These are phyloP conservation scores for Silene uniflora DNA, from an alignment of 148 eudicot genomes.

Conservation along the genomic window DNA sequence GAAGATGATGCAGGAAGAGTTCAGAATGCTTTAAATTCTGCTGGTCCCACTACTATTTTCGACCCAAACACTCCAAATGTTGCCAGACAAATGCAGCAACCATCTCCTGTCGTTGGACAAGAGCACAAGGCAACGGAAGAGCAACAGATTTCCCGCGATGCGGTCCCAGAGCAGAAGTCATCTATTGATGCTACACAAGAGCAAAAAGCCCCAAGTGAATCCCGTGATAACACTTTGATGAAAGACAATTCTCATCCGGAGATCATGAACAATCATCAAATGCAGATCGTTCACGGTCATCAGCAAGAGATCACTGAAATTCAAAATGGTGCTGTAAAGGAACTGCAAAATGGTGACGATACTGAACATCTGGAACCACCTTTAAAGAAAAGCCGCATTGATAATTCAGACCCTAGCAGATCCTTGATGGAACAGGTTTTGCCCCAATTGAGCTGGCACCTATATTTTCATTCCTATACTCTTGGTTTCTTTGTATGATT, in stretches of 20 bases:
- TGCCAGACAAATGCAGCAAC: not conserved
- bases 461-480: not conserved
- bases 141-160: not conserved
- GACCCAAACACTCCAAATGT: not conserved
- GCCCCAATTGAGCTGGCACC: not conserved
- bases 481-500: not conserved
- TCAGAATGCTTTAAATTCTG: slow-evolving; percentile 10
- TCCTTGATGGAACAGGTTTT: slow-evolving; percentile 82
- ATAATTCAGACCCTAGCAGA: slow-evolving; percentile 47
- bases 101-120: not conserved
- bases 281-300: slow-evolving; percentile 8
- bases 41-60: not conserved
- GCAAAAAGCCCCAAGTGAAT: slow-evolving; percentile 31
- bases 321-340: slow-evolving; percentile 36
- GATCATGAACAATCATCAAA: not conserved
- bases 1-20: slow-evolving; percentile 27
- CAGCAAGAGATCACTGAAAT: slow-evolving; percentile 30
- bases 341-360: not conserved
- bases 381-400: slow-evolving; percentile 45
- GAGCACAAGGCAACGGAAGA: not conserved
- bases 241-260: slow-evolving; percentile 29
- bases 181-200: slow-evolving; percentile 1
- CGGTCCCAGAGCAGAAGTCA: not conserved
- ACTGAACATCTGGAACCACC: slow-evolving; percentile 46
- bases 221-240: slow-evolving; percentile 30